A percentile compares a stretch with the other conserved stretches of the same genome.
These are phyloP conservation scores for Scedosporium aurantiacum DNA, from an alignment of 2,329 filamentous ascomycete genomes.

Conservation along the genomic window DNA sequence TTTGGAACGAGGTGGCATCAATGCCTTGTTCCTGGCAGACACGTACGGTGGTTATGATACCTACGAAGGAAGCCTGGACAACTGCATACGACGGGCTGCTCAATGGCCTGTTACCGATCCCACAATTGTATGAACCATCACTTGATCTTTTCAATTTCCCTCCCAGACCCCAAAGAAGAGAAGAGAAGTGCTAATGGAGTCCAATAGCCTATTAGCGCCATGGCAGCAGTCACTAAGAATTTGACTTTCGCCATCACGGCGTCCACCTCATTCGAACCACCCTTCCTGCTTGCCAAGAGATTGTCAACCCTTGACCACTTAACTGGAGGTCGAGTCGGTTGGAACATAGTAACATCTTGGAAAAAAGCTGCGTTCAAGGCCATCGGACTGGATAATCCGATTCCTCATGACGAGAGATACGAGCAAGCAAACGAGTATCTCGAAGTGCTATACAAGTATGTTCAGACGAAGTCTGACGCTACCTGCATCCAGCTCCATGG, in stretches of 20 bases:
- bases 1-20: conserved; percentile 50
- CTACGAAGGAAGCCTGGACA: conserved; percentile 47
- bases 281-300: conserved; percentile 49
- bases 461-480: neutral
- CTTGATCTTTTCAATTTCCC: neutral
- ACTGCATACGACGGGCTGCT: conserved; percentile 49
- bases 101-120: conserved; percentile 58
- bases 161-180: neutral
- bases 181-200: neutral
- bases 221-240: conserved; percentile 57
- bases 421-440: conserved; percentile 52
- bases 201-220: conserved; percentile 46
- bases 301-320: conserved; percentile 54
- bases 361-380: conserved; percentile 53
- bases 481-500: neutral
- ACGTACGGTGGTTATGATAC: conserved; percentile 55
- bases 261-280: conserved; percentile 51
- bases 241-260: conserved; percentile 52
- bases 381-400: conserved; percentile 44
- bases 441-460: conserved; percentile 48
- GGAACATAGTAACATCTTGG: conserved; percentile 53
- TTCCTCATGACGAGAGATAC: conserved; percentile 52
- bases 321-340: conserved; percentile 48
- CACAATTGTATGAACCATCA: conserved; percentile 44
- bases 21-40: conserved; percentile 55